These are phyloP conservation scores for Hymenochaete sp. DNA, from an alignment of 1,284 basidiomycete genomes.

Conservation along the genomic window DNA sequence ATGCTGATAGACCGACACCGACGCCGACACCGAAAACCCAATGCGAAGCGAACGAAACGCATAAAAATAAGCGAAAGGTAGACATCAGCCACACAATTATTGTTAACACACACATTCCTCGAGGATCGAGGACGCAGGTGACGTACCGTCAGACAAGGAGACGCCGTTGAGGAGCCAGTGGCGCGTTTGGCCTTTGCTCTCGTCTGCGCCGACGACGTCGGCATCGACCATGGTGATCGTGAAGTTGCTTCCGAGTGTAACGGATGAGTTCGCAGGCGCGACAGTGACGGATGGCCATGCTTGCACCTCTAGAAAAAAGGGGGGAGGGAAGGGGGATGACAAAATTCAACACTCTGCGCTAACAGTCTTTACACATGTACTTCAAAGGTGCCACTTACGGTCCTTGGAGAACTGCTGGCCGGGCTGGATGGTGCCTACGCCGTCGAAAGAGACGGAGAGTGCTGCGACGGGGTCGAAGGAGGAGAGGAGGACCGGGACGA, in stretches of 20 bases:
- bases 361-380: background rate
- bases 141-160: slow-evolving; percentile 35
- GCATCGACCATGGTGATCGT: slow-evolving; percentile 71
- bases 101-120: background rate
- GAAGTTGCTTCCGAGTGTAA: slow-evolving; percentile 37
- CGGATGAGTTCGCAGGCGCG: slow-evolving; percentile 38
- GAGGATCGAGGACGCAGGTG: background rate
- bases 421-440: slow-evolving; percentile 40
- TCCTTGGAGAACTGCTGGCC: slow-evolving; percentile 48
- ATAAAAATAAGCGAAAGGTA: too few species aligned
- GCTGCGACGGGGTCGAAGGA: slow-evolving; percentile 50
- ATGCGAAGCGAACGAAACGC: background rate
- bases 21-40: slow-evolving; percentile 4
- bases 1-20: slow-evolving; percentile 3
- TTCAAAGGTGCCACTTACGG: slow-evolving; percentile 33
- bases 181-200: slow-evolving; percentile 48
- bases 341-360: slow-evolving; percentile 13
- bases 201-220: slow-evolving; percentile 47
- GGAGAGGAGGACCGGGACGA: slow-evolving; percentile 50
- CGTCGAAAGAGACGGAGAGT: slow-evolving; percentile 44
- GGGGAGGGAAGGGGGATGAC: slow-evolving; percentile 17
- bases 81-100: too few species aligned
- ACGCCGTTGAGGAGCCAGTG: slow-evolving; percentile 77
- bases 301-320: slow-evolving; percentile 37
- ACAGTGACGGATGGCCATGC: slow-evolving; percentile 42